These are phyloP conservation scores for Rhodotorula sphaerocarpa DNA, from an alignment of 768 basidiomycete genomes.

Conservation along the genomic window DNA sequence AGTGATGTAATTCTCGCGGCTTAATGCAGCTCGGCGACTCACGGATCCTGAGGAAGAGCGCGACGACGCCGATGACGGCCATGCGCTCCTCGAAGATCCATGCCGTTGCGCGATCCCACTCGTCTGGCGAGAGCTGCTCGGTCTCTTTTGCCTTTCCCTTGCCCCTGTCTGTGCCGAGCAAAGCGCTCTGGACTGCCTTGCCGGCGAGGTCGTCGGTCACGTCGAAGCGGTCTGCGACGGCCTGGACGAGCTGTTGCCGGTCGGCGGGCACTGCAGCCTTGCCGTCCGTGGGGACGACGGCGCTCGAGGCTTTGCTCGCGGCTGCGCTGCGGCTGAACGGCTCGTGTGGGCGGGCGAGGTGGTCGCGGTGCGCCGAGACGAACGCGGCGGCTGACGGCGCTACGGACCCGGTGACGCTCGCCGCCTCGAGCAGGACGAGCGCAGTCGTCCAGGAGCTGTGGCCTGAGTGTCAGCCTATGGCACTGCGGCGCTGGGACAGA, in stretches of 20 bases:
- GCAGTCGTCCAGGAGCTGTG: conserved; percentile 16
- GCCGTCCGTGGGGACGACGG: conserved; percentile 1
- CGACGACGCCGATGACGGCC: conserved; percentile 58
- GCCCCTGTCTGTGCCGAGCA: conserved; percentile 3
- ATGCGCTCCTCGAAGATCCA: conserved; percentile 75
- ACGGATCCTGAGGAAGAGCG: conserved; percentile 58
- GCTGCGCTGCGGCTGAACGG: conserved; percentile 17
- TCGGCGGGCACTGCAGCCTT: conserved; percentile 44
- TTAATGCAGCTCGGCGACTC: too few species aligned
- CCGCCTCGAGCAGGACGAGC: conserved; percentile 14
- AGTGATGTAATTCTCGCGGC: too few species aligned
- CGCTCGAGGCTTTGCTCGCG: not conserved
- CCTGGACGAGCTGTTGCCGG: conserved; percentile 61
- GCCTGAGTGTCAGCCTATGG: not conserved
- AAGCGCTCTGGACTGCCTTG: conserved; percentile 49
- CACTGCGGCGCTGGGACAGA: too few species aligned
- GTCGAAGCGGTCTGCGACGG: conserved; percentile 63
- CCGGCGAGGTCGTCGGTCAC: conserved; percentile 76
- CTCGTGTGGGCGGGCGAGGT: conserved; percentile 16
- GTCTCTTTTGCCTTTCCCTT: conserved; percentile 47
- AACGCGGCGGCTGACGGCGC: conserved; percentile 6
- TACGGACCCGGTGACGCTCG: not conserved
- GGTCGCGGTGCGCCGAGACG: conserved; percentile 14
- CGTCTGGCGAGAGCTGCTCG: conserved; percentile 51
- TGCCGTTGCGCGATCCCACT: conserved; percentile 63